A percentile compares a stretch with the other conserved stretches of the same genome.
These are phyloP conservation scores for Candida boidinii DNA, from an alignment of 805 yeast species.

Conservation along the genomic window DNA sequence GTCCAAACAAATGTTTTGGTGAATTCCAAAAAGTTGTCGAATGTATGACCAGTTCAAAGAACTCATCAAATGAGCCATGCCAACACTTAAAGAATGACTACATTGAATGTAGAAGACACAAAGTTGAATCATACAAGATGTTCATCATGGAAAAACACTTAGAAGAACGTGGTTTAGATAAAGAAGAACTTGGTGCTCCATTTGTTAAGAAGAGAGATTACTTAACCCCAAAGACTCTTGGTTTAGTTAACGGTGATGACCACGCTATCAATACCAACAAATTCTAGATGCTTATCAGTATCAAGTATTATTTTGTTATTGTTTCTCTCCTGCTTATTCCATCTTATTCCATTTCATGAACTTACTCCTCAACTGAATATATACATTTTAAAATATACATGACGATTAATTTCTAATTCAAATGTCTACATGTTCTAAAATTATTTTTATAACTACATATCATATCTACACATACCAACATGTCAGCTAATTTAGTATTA, in stretches of 20 bases:
- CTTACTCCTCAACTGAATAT: too few species aligned
- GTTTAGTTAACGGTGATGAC: conserved; percentile 29
- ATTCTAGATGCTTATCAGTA: too few species aligned
- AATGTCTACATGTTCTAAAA: too few species aligned
- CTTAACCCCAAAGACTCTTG: conserved; percentile 29
- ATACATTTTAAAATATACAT: too few species aligned
- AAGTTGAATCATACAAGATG: conserved; percentile 27
- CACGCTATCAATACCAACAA: too few species aligned
- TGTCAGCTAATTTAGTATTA: too few species aligned
- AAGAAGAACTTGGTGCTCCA: conserved; percentile 28
- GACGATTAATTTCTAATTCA: too few species aligned
- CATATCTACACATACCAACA: too few species aligned
- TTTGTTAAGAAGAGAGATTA: conserved; percentile 28
- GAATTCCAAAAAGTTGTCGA: conserved; percentile 29
- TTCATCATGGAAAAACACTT: conserved; percentile 24
- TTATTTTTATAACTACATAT: too few species aligned
- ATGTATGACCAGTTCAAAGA: conserved; percentile 27
- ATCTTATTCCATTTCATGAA: too few species aligned
- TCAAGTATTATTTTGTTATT: too few species aligned
- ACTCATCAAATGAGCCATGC: conserved; percentile 23
- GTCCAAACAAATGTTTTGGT: conserved; percentile 30
- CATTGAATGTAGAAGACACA: conserved; percentile 29
- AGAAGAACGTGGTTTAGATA: conserved; percentile 18
- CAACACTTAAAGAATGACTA: conserved; percentile 24
- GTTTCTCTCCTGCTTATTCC: too few species aligned